Evolutionary conservation across 495 filamentous ascomycete genomes (phyloP), one percentile per base, ranked within the genome.

Genomic region (Penicillium pulvis): DNA sequence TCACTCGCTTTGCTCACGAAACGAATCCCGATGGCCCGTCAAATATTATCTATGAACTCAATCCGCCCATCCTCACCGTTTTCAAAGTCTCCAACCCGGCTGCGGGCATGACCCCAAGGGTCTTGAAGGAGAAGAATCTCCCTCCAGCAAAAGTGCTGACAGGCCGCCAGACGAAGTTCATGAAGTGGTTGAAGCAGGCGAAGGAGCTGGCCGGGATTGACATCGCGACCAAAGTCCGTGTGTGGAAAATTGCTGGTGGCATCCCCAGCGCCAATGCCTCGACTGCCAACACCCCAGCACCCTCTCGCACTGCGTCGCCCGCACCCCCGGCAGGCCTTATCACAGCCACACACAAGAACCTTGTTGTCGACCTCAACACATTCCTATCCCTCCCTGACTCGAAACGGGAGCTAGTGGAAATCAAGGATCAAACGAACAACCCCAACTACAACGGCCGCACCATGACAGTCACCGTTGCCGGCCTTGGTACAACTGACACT

Each of bases 31-130:
- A 83, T 42, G 79, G 81, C 16, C 73, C 75, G 8, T 71, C 82
- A 24, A 92, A 96, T 54, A 69, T 96, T 9, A 81, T 89, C 65
- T 93, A 89, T 62, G 94, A 98, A 69, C 78, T 90, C 33, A 83
- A 92, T 63, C 95, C 93, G 19, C 92, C 90, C 2, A 81, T 96
- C 20, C 90, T 96, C 73, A 92, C 88, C 1, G 83, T 98, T 44
- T 84, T 95, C 62, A 92, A 92, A 60, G 77, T 98, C 10, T 82
- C 83, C 62, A 82, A 82, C 56, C 74, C 73, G 36, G 78, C 80
- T 19, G 69, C 76, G n/a, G 80, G 71, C 9, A 83, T 81, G n/a
- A 82, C 87, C 6, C 77, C 80, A 14, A 80, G 87, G 58, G 69
- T 79, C 2, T 64, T 90, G 56, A 85, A 86, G 56, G 78, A 81